Conservation (phyloP, 2,329 filamentous ascomycete species). For the Penicillium rolfsii region DNA sequence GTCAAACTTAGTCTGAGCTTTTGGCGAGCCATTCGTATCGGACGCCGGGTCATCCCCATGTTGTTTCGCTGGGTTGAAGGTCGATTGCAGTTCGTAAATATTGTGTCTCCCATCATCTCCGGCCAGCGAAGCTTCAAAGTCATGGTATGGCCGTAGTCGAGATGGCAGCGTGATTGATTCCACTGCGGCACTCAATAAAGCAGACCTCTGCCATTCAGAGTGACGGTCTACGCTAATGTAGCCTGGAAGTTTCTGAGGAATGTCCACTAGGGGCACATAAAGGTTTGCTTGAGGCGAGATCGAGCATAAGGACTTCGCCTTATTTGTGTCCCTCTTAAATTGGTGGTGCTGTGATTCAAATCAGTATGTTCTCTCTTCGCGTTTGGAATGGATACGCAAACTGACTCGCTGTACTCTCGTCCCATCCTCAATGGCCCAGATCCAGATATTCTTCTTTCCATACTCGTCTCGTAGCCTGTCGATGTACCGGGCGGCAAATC, state of each 20-base stretch:
- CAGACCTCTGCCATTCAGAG: constrained; percentile 80
- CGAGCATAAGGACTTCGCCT: constrained; percentile 70
- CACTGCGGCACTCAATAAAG: constrained; percentile 72
- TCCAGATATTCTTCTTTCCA: constrained; percentile 82
- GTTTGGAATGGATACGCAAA: constrained; percentile 4
- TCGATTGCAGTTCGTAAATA: constrained; percentile 74
- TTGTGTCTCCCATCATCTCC: constrained; percentile 70
- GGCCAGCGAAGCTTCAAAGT: constrained; percentile 54
- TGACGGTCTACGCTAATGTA: constrained; percentile 63
- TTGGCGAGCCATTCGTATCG: constrained; percentile 19
- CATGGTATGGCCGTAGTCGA: constrained; percentile 51
- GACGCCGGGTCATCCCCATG: constrained; percentile 1
- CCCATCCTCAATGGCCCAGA: constrained; percentile 78
- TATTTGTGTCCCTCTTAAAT: constrained; percentile 69
- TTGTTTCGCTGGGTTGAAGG: constrained; percentile 48
- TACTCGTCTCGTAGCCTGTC: constrained; percentile 86
- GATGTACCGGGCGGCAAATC: constrained; percentile 72
- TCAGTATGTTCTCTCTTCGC: constrained; percentile 14
- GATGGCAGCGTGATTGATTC: constrained; percentile 80
- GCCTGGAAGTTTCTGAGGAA: constrained; percentile 59
- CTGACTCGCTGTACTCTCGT: constrained; percentile 59
- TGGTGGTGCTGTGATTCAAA: constrained; percentile 56
- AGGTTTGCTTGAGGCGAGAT: constrained; percentile 73
- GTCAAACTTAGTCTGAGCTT: constrained; percentile 39
- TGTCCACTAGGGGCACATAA: constrained; percentile 73